phyloP scores from a whole-genome alignment of 495 filamentous ascomycete genomes.

The Aspergillus nanangensis region DNA sequence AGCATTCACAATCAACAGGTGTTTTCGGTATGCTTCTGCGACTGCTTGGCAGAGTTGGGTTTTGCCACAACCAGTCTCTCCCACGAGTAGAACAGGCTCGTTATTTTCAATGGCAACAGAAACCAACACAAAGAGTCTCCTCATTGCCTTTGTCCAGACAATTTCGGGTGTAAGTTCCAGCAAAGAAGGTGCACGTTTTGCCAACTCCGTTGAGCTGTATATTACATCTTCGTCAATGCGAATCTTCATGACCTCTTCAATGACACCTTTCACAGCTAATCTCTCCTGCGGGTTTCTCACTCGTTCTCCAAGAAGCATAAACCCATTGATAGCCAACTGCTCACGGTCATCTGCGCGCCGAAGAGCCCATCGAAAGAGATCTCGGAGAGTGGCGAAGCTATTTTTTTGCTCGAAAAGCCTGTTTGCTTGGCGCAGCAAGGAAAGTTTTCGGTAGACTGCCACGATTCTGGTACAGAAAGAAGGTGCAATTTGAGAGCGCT shows the following conservation, averaged over 20 bases:
- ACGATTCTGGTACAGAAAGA: slow-evolving; percentile 90
- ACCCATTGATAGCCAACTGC: slow-evolving; percentile 87
- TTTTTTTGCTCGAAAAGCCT: slow-evolving; percentile 95
- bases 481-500: slow-evolving; percentile 81
- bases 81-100: slow-evolving; percentile 90
- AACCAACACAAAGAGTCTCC: slow-evolving; percentile 80
- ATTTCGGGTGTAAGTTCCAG: slow-evolving; percentile 51
- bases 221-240: slow-evolving; percentile 67
- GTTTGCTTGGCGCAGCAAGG: slow-evolving; percentile 79
- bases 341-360: slow-evolving; percentile 79
- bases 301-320: slow-evolving; percentile 90
- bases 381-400: slow-evolving; percentile 93
- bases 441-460: slow-evolving; percentile 88
- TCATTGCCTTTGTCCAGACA: slow-evolving; percentile 95
- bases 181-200: slow-evolving; percentile 36
- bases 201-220: slow-evolving; percentile 61
- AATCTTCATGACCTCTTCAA: slow-evolving; percentile 90
- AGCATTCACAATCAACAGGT: slow-evolving; percentile 87
- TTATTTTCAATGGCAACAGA: slow-evolving; percentile 80
- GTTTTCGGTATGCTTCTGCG: slow-evolving; percentile 68
- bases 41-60: slow-evolving; percentile 94
- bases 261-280: slow-evolving; percentile 74
- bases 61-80: slow-evolving; percentile 96
- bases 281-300: slow-evolving; percentile 90
- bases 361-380: slow-evolving; percentile 96